Conservation (phyloP, 495 filamentous ascomycete genomes). For the Venustampulla echinocandica region DNA sequence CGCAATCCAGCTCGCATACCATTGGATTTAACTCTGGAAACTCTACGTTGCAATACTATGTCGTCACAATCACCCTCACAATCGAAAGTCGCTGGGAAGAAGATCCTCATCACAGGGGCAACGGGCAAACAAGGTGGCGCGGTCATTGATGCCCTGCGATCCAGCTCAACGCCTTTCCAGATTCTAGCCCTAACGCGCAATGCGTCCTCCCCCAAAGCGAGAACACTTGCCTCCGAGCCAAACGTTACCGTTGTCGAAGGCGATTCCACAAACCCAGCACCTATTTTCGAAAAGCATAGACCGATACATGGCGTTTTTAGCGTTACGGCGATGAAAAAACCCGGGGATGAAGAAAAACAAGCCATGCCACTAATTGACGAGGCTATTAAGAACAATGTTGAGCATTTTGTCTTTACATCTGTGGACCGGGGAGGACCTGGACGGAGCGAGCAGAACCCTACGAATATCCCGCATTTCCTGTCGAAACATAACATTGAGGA, state of each 20-base stretch:
- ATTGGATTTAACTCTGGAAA: too few species aligned
- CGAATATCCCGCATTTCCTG: constrained; percentile 58
- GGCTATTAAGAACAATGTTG: constrained; percentile 47
- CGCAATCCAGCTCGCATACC: too few species aligned
- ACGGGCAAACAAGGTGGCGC: constrained; percentile 66
- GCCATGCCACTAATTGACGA: constrained; percentile 56
- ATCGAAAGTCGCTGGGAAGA: constrained; percentile 8
- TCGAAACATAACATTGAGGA: constrained; percentile 60
- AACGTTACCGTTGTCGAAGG: constrained; percentile 18
- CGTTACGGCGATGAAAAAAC: constrained; percentile 32
- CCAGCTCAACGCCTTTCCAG: constrained; percentile 34
- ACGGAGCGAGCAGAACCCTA: constrained; percentile 45
- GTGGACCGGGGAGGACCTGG: constrained; percentile 60
- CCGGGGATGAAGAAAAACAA: constrained; percentile 45
- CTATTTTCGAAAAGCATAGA: constrained; percentile 29
- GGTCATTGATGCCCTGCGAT: constrained; percentile 48
- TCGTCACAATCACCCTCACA: too few species aligned
- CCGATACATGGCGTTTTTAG: constrained; percentile 42
- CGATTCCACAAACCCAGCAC: constrained; percentile 26
- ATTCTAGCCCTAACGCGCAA: constrained; percentile 67
- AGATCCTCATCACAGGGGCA: constrained; percentile 56
- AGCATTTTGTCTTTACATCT: constrained; percentile 59
- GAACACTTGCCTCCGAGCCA: constrained; percentile 38
- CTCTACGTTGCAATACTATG: too few species aligned
- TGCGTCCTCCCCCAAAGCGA: constrained; percentile 40